Base-by-base conservation (phyloP, 805 yeast genomes). In the Saturnispora dispora region DNA sequence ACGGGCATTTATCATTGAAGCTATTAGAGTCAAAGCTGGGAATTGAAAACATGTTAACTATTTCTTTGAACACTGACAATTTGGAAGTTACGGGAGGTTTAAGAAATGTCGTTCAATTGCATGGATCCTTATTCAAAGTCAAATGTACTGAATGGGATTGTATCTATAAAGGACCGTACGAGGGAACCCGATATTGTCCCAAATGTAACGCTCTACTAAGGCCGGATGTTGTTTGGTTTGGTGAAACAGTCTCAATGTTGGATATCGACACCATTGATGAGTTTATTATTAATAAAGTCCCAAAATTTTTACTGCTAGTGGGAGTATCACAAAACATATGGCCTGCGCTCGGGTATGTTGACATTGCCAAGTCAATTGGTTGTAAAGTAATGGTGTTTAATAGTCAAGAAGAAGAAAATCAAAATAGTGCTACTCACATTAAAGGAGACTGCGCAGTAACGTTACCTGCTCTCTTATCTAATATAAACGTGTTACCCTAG, bases 141-240 rank as follows among this genome's bases (percentile, higher is more conserved):
- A 75, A 73, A 58, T 89, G 97, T 66, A 86, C 96, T 0, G 78
- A 79, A 39, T 87, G 87, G 64, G 70, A 71, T 53, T 89, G 97
- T 67, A 77, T 79, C 33, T 85, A 75, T 60, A 62, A 67, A n/a
- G 40, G 47, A 11, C 64, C 70, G 53, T 79, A 82, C 59, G 74
- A 66, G 10, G 96, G 96, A 1, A 75, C 66, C 39, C n/a, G 30
- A 25, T 2, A 37, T 9, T 89, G 97, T 63, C 96, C 96, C 0
- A 68, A 68, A 10, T 89, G 97, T 62, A 62, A 72, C 4, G 83
- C 82, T 0, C 62, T 85, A 11, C 67, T 89, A 52, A 71, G 96
- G 22, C 97, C 97, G 0, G 96, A 93, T 0, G 95, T 89, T 3
- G 90, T 88, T 5, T 89, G 96, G 96, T 88, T 85, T 67, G 96